Conservation (phyloP, 805 yeast species). For the Nakazawaea molendinolei region DNA sequence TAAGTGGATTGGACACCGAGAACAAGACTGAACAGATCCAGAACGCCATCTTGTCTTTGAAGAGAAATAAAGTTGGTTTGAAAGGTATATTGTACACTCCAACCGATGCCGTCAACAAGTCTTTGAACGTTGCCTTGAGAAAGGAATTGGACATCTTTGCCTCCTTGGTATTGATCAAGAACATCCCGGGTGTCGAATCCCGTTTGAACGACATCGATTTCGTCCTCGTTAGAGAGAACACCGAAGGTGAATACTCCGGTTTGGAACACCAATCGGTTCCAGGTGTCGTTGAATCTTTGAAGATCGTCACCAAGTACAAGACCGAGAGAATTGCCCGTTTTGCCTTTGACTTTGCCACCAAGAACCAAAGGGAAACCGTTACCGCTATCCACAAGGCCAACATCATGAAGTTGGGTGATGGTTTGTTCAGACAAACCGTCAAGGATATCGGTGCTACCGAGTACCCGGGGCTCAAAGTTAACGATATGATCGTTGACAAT, state of each 20-base stretch:
- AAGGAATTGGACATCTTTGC: slow-evolving; percentile 95
- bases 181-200: slow-evolving; percentile 89
- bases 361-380: slow-evolving; percentile 85
- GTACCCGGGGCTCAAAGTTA: slow-evolving; percentile 76
- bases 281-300: slow-evolving; percentile 95
- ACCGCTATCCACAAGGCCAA: slow-evolving; percentile 99
- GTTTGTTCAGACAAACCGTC: slow-evolving; percentile 91
- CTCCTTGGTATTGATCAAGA: slow-evolving; percentile 87
- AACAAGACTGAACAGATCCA: slow-evolving; percentile 45
- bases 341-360: slow-evolving; percentile 92
- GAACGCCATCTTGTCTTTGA: slow-evolving; percentile 83
- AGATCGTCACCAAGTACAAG: slow-evolving; percentile 89
- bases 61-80: slow-evolving; percentile 94
- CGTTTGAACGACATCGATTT: slow-evolving; percentile 85
- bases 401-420: slow-evolving; percentile 98
- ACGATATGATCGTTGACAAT: slow-evolving; percentile 95
- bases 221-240: slow-evolving; percentile 95
- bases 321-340: slow-evolving; percentile 97
- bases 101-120: slow-evolving; percentile 66
- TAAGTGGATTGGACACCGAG: slow-evolving; percentile 44
- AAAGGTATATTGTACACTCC: slow-evolving; percentile 96
- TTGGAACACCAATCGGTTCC: slow-evolving; percentile 96
- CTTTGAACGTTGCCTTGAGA: slow-evolving; percentile 93
- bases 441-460: slow-evolving; percentile 79
- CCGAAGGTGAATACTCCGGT: slow-evolving; percentile 98